Base-by-base conservation (phyloP, 1,284 basidiomycete species). In the Cryptococcus depauperatus region DNA sequence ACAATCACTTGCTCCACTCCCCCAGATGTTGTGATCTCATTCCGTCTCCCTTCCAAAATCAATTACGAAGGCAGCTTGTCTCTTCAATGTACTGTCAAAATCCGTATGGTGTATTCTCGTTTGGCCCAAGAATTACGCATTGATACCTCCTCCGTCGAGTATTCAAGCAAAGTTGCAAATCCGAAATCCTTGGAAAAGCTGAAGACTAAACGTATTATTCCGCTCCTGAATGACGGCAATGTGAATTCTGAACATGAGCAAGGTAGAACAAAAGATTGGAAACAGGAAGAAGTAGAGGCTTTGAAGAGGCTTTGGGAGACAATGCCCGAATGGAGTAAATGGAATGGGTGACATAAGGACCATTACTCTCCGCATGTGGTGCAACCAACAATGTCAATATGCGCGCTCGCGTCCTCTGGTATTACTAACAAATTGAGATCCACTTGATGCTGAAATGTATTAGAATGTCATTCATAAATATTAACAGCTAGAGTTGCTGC, bases 1-100 rank as follows among this genome's bases (percentile, higher is more conserved):
- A 52, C 42, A 2, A 51, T 67, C 18, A 60, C 63, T 7, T 69
- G 64, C 42, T 61, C 56, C 4, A 41, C 42, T 7, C 63, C 62
- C 22, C 63, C 66, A 2, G 63, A 69, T 42, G 43, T 66, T 13
- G 49, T 59, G 11, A 44, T 68, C 3, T 47, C 44, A 8, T 64
- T 58, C 29, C 30, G 27, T n/a, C 23, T 2, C 52, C 5, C 29
- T 34, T 18, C n/a, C n/a, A n/a, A n/a, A n/a, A n/a, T n/a, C n/a
- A n/a, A n/a, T n/a, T n/a, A n/a, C n/a, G n/a, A n/a, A n/a, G n/a
- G n/a, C n/a, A n/a, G n/a, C n/a, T n/a, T n/a, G n/a, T n/a, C n/a
- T n/a, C n/a, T n/a, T n/a, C n/a, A 33, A 13, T 19, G 25, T 10
- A 41, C 29, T 3, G 10, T 42, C 19, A 46, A 46, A 26, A 50